These are phyloP conservation scores for Rhizopogon vulgaris DNA, from an alignment of 768 basidiomycete genomes.

Conservation along the genomic window DNA sequence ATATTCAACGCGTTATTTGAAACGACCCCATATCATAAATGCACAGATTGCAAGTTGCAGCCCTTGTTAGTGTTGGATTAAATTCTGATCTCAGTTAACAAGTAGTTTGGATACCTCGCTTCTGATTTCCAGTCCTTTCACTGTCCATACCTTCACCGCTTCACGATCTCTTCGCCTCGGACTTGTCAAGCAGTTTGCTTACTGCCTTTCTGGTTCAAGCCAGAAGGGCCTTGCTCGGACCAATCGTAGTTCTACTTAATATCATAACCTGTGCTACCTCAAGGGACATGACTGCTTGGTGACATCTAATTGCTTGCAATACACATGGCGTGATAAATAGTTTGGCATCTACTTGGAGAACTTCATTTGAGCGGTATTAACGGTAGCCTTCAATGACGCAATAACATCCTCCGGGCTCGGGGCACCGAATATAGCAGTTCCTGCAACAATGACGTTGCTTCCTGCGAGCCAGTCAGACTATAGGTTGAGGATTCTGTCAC, in stretches of 20 bases:
- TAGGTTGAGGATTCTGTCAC: neutral
- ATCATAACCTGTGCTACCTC: neutral
- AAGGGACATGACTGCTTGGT: neutral
- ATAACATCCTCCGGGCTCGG: slow-evolving; percentile 78
- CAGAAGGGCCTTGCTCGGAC: slow-evolving; percentile 13
- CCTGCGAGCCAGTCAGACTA: slow-evolving; percentile 39
- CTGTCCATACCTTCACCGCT: slow-evolving; percentile 18
- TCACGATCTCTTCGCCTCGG: slow-evolving; percentile 14
- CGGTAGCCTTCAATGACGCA: slow-evolving; percentile 56
- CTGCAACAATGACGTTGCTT: slow-evolving; percentile 97
- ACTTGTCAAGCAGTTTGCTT: slow-evolving; percentile 12
- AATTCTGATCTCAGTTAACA: slow-evolving; percentile 19
- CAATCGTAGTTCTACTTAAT: slow-evolving; percentile 25
- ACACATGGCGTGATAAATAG: neutral
- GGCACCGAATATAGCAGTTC: slow-evolving; percentile 89
- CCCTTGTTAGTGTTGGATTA: slow-evolving; percentile 25
- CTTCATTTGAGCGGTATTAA: slow-evolving; percentile 61
- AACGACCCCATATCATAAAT: slow-evolving; percentile 20
- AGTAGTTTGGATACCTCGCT: slow-evolving; percentile 16
- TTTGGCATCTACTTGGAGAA: slow-evolving; percentile 9
- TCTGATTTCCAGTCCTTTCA: slow-evolving; percentile 18
- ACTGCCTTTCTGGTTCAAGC: slow-evolving; percentile 8
- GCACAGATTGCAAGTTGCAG: slow-evolving; percentile 19
- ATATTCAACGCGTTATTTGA: slow-evolving; percentile 20
- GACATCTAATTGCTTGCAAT: neutral